Evolutionary conservation across 768 basidiomycete genomes (phyloP).

Genomic region (Lentinula guzmanii): DNA sequence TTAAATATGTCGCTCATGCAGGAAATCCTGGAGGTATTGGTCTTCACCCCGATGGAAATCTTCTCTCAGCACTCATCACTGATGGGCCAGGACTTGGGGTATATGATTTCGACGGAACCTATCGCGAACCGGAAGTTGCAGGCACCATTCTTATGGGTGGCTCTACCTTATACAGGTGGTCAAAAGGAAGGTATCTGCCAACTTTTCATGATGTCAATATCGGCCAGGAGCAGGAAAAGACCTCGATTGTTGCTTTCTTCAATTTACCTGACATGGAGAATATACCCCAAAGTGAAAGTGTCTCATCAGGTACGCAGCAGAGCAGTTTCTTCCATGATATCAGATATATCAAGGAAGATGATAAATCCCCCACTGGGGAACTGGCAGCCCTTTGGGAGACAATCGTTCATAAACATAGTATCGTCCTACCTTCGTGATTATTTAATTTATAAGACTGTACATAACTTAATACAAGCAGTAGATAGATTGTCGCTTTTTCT

Average conservation of each 20-base stretch:
- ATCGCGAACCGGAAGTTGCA: not conserved
- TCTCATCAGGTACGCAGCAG: not conserved
- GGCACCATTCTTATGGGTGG: not conserved
- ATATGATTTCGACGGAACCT: not conserved
- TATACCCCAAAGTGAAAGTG: not conserved
- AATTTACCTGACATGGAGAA: not conserved
- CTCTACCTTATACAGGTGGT: not conserved
- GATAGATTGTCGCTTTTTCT: not conserved
- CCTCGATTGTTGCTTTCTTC: not conserved
- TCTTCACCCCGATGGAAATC: not conserved
- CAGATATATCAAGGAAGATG: not conserved
- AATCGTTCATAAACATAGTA: not conserved
- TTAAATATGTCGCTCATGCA: not conserved
- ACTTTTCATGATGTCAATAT: not conserved
- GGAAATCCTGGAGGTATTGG: not conserved
- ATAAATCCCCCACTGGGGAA: not conserved
- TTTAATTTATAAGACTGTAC: too few relatives aligned
- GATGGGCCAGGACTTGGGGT: not conserved
- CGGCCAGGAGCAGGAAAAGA: not conserved
- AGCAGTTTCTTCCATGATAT: not conserved
- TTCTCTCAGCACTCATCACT: not conserved
- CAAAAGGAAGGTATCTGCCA: not conserved
- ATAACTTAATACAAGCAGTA: too few relatives aligned
- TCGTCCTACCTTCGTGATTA: not conserved
- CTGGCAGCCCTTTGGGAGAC: not conserved